A percentile compares a stretch with the other conserved stretches of the same genome.
phyloP scores from a whole-genome alignment of 2,329 filamentous ascomycete genomes.

The Aspergillus phoenicis region DNA sequence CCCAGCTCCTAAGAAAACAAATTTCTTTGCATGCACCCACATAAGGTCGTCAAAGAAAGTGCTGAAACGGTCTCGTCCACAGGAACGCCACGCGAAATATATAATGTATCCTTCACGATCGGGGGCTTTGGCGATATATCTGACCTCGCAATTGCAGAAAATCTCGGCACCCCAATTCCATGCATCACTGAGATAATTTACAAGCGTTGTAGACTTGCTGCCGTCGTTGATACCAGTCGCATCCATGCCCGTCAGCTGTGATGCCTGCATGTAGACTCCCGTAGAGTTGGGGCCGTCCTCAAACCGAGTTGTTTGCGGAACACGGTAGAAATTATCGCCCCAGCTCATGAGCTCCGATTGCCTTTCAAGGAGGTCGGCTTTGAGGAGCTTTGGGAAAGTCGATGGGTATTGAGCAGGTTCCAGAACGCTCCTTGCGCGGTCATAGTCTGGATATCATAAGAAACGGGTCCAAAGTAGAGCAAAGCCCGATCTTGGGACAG shows the following conservation, averaged over 20 bases:
- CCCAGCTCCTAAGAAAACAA: constrained; percentile 57
- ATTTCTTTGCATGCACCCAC: constrained; percentile 47
- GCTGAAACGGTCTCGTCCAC: constrained; percentile 1
- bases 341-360: constrained; percentile 7
- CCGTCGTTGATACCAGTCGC: constrained; percentile 13
- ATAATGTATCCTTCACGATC: constrained; percentile 60
- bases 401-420: background rate
- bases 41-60: background rate
- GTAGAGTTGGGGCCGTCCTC: constrained; percentile 2
- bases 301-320: constrained; percentile 7
- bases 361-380: background rate
- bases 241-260: background rate
- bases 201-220: constrained; percentile 57
- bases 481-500: too few species aligned
- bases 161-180: constrained; percentile 74
- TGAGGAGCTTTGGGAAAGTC: background rate
- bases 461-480: background rate
- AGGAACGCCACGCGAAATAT: constrained; percentile 37
- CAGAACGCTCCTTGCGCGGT: background rate
- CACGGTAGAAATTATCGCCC: constrained; percentile 4
- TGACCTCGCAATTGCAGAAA: constrained; percentile 69
- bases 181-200: constrained; percentile 69
- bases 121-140: constrained; percentile 60
- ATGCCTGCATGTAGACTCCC: constrained; percentile 6
- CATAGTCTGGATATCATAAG: background rate